A percentile compares a stretch with the other conserved stretches of the same genome.
These are phyloP conservation scores for Aspergillus sp. DNA, from an alignment of 2,329 filamentous ascomycete genomes.

Conservation along the genomic window DNA sequence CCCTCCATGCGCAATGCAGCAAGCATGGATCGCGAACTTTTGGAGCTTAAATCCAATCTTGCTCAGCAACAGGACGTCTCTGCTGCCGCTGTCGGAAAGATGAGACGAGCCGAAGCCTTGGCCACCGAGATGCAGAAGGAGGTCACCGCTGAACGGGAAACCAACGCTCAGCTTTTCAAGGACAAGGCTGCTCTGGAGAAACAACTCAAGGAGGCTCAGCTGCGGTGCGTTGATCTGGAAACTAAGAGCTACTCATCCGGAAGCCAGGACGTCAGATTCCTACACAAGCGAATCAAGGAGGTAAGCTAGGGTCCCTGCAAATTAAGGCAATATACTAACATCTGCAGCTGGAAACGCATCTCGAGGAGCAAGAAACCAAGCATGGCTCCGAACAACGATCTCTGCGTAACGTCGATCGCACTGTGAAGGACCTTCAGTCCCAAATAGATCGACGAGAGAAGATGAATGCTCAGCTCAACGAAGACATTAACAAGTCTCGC, in stretches of 20 bases:
- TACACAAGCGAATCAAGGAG: constrained; percentile 93
- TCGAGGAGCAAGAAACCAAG: constrained; percentile 78
- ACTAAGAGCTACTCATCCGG: constrained; percentile 95
- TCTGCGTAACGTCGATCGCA: constrained; percentile 88
- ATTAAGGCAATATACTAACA: constrained; percentile 19
- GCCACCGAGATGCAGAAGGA: constrained; percentile 91
- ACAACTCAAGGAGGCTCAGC: constrained; percentile 82
- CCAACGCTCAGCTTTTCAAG: constrained; percentile 76
- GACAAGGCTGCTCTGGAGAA: constrained; percentile 91
- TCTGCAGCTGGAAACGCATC: constrained; percentile 75
- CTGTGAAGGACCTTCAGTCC: constrained; percentile 85
- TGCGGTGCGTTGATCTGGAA: constrained; percentile 87
- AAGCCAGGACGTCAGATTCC: constrained; percentile 91
- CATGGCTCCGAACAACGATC: constrained; percentile 80
- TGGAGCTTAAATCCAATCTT: constrained; percentile 83
- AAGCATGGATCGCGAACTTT: constrained; percentile 79
- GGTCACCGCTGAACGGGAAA: constrained; percentile 80
- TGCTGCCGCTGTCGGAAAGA: constrained; percentile 90
- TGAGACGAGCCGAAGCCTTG: constrained; percentile 88
- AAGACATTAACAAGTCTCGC: constrained; percentile 80
- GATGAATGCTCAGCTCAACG: constrained; percentile 73
- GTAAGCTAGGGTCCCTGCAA: constrained; percentile 52
- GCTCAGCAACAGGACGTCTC: constrained; percentile 94
- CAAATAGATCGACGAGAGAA: constrained; percentile 95
- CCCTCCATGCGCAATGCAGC: constrained; percentile 88